Conservation (phyloP, 441 rosid genomes). For the Populus hybrid region DNA sequence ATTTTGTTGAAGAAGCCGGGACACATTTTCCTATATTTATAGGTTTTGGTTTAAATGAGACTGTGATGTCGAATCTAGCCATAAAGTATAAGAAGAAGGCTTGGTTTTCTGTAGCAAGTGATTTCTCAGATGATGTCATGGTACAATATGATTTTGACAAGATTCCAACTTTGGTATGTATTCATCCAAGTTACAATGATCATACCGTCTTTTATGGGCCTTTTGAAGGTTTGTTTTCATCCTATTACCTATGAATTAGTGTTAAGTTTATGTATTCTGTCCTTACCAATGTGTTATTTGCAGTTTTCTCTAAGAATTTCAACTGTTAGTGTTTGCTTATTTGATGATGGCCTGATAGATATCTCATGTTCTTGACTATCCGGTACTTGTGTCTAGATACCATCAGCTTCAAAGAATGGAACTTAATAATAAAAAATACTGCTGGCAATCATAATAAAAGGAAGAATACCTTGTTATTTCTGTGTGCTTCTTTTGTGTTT, state of each 20-base stretch:
- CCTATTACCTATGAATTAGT: background rate
- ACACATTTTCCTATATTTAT: conserved; percentile 61
- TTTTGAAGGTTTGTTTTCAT: conserved; percentile 67
- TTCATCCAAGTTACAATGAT: conserved; percentile 65
- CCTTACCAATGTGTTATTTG: background rate
- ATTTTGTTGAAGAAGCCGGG: conserved; percentile 69
- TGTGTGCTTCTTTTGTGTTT: background rate
- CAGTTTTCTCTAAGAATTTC: background rate
- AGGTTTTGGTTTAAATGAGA: conserved; percentile 73
- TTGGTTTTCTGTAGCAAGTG: conserved; percentile 81
- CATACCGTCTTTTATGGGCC: conserved; percentile 76
- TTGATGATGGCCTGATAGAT: background rate
- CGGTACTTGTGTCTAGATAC: background rate
- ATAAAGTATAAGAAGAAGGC: conserved; percentile 81
- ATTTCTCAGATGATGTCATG: conserved; percentile 70
- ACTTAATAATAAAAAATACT: background rate
- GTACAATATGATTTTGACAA: conserved; percentile 64
- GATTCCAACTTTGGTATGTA: conserved; percentile 64
- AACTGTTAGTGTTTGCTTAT: background rate
- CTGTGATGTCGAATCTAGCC: conserved; percentile 42
- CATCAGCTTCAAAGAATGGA: background rate
- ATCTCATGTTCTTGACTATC: background rate
- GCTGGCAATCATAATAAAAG: background rate
- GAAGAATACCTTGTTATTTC: background rate
- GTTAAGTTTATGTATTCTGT: background rate